Conservation (phyloP, 306 rosid genomes). For the Ziziphus jujuba region DNA sequence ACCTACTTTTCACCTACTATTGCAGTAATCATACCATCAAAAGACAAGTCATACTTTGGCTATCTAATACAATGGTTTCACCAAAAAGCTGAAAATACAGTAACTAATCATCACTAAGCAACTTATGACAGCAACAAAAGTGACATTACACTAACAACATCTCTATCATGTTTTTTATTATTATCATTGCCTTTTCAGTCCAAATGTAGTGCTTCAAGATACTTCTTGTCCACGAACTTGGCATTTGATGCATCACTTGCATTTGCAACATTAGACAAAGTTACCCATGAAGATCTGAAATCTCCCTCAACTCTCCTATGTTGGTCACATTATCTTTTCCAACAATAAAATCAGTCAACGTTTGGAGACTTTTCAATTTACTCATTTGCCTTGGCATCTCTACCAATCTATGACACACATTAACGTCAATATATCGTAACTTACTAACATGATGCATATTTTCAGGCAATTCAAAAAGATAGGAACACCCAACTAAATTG, state of each 20-base stretch:
- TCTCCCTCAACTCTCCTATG: neutral
- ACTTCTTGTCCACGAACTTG: neutral
- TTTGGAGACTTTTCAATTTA: constrained; percentile 9
- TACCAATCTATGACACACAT: neutral
- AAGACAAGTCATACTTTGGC: too few species aligned
- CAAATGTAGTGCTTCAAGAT: constrained; percentile 8
- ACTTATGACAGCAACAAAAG: too few species aligned
- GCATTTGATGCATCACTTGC: constrained; percentile 6
- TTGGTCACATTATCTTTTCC: neutral
- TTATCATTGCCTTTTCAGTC: neutral
- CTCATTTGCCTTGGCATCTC: constrained; percentile 14
- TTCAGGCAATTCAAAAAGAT: constrained; percentile 7
- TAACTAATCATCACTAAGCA: too few species aligned
- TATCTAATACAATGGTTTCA: too few species aligned
- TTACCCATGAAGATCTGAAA: neutral
- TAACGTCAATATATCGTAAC: constrained; percentile 13
- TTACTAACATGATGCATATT: constrained; percentile 7
- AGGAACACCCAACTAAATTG: neutral
- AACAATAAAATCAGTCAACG: neutral
- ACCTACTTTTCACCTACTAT: too few species aligned
- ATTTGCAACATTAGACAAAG: neutral
- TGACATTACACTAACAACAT: too few species aligned
- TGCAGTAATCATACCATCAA: too few species aligned
- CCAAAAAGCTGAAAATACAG: too few species aligned
- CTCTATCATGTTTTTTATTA: neutral